These are phyloP conservation scores for Trichoderma arundinaceum DNA, from an alignment of 2,329 filamentous ascomycete genomes.

Conservation along the genomic window DNA sequence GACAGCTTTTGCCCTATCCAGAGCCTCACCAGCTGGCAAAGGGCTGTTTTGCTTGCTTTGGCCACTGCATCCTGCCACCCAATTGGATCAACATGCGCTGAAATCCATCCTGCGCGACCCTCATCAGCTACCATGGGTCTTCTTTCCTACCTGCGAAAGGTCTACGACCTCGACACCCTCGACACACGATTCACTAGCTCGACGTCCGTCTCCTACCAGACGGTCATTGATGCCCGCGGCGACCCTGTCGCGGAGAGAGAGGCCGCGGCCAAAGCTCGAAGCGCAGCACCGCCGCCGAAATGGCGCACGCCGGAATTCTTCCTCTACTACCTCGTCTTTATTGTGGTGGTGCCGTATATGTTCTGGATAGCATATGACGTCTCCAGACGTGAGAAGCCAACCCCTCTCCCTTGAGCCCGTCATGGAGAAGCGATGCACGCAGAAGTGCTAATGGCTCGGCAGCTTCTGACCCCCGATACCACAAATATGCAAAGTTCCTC, in stretches of 20 bases:
- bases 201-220: conserved; percentile 69
- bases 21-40: neutral
- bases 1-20: conserved; percentile 9
- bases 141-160: conserved; percentile 52
- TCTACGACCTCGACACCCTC: conserved; percentile 70
- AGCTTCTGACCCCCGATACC: conserved; percentile 84
- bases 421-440: conserved; percentile 25
- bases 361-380: conserved; percentile 88
- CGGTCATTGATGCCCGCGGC: conserved; percentile 57
- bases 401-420: neutral
- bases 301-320: conserved; percentile 90
- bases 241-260: conserved; percentile 48
- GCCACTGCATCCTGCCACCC: conserved; percentile 1
- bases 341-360: conserved; percentile 77
- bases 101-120: conserved; percentile 7
- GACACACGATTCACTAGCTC: conserved; percentile 70
- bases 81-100: conserved; percentile 33
- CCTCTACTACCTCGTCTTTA: conserved; percentile 75
- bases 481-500: conserved; percentile 72
- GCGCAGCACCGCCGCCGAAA: conserved; percentile 65
- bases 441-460: conserved; percentile 29
- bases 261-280: conserved; percentile 47
- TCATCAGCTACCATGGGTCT: conserved; percentile 47
- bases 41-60: neutral
- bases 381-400: conserved; percentile 68